A percentile compares a stretch with the other conserved stretches of the same genome.
These are phyloP conservation scores for Mortierella sp. DNA, from an alignment of 371 early-diverging fungal species.

Conservation along the genomic window DNA sequence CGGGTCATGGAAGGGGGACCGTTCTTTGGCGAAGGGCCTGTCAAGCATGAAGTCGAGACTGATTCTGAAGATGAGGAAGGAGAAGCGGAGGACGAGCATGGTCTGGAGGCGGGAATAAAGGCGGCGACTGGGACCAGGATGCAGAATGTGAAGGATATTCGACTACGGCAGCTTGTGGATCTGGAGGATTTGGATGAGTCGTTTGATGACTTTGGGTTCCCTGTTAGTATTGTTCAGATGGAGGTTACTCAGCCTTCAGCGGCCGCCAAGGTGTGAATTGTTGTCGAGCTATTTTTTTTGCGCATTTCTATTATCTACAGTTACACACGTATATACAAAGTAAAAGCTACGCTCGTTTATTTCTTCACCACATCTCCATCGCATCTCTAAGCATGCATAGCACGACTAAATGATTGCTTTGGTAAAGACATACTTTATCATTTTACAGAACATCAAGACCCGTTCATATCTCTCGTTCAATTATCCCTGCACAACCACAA, in stretches of 20 bases:
- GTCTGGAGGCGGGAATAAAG: not conserved
- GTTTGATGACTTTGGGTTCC: slow-evolving; percentile 56
- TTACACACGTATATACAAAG: not conserved
- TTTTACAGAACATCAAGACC: too few relatives aligned
- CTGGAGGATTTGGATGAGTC: slow-evolving; percentile 17
- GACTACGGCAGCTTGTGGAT: not conserved
- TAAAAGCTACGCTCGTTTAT: not conserved
- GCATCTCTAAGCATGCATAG: too few relatives aligned
- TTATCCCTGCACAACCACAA: too few relatives aligned
- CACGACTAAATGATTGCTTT: too few relatives aligned
- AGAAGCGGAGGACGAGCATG: slow-evolving; percentile 1
- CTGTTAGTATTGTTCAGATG: slow-evolving; percentile 11
- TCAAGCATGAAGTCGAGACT: slow-evolving; percentile 19
- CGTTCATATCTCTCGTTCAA: too few relatives aligned
- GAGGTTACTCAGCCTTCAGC: not conserved
- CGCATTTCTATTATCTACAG: not conserved
- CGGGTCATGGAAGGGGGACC: slow-evolving; percentile 19
- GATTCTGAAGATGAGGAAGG: not conserved
- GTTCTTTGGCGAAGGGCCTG: slow-evolving; percentile 33
- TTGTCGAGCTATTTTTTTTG: not conserved
- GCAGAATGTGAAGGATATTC: not conserved
- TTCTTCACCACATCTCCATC: too few relatives aligned
- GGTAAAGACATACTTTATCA: too few relatives aligned
- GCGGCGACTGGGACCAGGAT: not conserved
- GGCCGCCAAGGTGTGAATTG: not conserved